Percentiles rank a stretch among this genome's conserved stretches.
These are phyloP conservation scores for Sclerotinia spermophila DNA, from an alignment of 2,329 filamentous ascomycete species.

Conservation along the genomic window DNA sequence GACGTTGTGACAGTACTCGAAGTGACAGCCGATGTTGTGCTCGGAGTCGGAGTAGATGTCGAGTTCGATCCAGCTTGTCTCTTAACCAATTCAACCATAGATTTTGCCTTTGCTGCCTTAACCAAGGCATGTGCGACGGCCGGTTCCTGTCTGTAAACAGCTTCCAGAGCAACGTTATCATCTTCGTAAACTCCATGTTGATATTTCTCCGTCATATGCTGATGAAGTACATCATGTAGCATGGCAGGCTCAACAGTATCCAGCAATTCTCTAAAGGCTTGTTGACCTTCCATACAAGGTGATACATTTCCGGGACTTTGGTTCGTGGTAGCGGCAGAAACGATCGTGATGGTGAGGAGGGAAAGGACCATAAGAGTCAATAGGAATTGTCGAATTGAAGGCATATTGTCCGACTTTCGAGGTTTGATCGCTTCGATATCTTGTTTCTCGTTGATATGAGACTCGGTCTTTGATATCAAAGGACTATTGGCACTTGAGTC, in stretches of 20 bases:
- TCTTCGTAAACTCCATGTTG: conserved; percentile 65
- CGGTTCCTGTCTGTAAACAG: conserved; percentile 57
- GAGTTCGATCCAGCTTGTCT: conserved; percentile 44
- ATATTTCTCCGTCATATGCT: conserved; percentile 59
- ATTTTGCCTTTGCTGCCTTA: conserved; percentile 47
- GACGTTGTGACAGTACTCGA: conserved; percentile 12
- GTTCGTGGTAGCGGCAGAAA: conserved; percentile 35
- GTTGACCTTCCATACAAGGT: conserved; percentile 26
- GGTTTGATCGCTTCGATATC: conserved; percentile 14
- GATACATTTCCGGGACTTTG: conserved; percentile 19
- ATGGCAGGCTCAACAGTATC: conserved; percentile 54
- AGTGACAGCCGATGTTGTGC: not conserved
- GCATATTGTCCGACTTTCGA: conserved; percentile 38
- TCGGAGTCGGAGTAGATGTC: conserved; percentile 7
- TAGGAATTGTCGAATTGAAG: conserved; percentile 39
- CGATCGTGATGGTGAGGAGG: conserved; percentile 39
- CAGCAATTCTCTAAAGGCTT: conserved; percentile 52
- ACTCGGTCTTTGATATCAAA: conserved; percentile 1
- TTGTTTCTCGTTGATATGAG: conserved; percentile 16
- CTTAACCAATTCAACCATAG: conserved; percentile 48
- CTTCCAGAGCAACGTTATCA: conserved; percentile 60
- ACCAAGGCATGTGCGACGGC: conserved; percentile 60
- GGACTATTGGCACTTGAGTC: not conserved
- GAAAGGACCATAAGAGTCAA: conserved; percentile 37
- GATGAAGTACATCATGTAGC: conserved; percentile 64